Base-by-base conservation (phyloP, 805 yeast genomes). In the Yarrowia sp. region DNA sequence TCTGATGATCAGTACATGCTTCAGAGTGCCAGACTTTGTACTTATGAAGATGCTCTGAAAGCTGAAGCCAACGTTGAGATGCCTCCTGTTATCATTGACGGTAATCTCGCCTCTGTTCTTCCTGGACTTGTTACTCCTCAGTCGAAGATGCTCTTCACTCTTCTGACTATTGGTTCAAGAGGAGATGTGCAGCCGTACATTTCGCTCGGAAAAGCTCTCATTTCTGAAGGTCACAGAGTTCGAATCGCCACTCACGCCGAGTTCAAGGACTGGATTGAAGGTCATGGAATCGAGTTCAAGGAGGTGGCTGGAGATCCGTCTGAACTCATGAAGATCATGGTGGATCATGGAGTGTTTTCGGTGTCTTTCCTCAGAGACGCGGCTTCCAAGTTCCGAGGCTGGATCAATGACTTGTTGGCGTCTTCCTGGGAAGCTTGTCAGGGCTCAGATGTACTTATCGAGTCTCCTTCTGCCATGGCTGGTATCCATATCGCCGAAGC, bases 171-270 rank as follows among this genome's bases (percentile, higher is more conserved):
- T 70, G 98, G 98, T 0, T 91, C 97, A 0, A 81, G 98, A 66
- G 98, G 98, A 38, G 98, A 93, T 75, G 98, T 93, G 7, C 98
- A 93, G 75, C 98, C 98, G 0, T 93, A 92, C 73, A 88, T 93
- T 69, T 93, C 98, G 0, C 76, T 93, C n/a, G 95, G 90, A 0
- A 85, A 86, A 69, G 96, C 92, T 0, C 78, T 93, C 47, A 75
- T 84, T 53, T 79, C 78, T 28, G 97, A 93, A 69, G 98, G 98
- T 0, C 98, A 93, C 72, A 75, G 76, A 17, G 96, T 90, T 1
- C 85, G 86, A 32, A 92, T 93, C 65, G 96, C 93, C 0, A 89
- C 97, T 0, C 98, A 93, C 74, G 71, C 70, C 0, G 98, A 93
- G 74, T 93, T 92, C 74, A 79, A 82, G 69, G 85, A 80, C 2